A percentile compares a stretch with the other conserved stretches of the same genome.
phyloP scores from a whole-genome alignment of 2,329 filamentous ascomycete genomes.

The Paecilomyces sp. region DNA sequence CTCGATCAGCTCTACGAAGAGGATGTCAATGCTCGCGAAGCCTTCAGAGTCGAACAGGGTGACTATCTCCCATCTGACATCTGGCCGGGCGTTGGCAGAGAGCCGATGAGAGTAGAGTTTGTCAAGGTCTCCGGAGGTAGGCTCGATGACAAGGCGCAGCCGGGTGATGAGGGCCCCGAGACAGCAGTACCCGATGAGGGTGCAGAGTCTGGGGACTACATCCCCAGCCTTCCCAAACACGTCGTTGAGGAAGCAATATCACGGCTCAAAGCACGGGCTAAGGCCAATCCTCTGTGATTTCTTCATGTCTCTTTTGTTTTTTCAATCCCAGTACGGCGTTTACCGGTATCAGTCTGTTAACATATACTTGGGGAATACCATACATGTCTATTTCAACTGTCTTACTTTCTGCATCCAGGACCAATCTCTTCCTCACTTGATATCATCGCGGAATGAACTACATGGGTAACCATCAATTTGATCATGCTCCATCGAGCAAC shows the following conservation, averaged over 20 bases:
- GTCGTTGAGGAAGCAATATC: slow-evolving; percentile 36
- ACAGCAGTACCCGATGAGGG: slow-evolving; percentile 10
- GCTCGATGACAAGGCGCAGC: slow-evolving; percentile 15
- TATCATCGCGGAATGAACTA: not conserved
- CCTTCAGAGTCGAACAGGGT: slow-evolving; percentile 74
- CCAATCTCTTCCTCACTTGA: not conserved
- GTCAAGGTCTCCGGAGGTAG: slow-evolving; percentile 27
- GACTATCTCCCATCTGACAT: slow-evolving; percentile 83
- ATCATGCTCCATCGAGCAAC: not conserved
- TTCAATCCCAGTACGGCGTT: not conserved
- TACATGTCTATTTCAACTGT: not conserved
- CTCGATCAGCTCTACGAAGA: slow-evolving; percentile 67
- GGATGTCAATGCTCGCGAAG: slow-evolving; percentile 66
- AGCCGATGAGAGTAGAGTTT: slow-evolving; percentile 44
- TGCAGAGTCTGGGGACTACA: slow-evolving; percentile 17
- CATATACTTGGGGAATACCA: not conserved
- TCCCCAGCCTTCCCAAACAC: slow-evolving; percentile 36
- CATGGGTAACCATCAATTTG: not conserved
- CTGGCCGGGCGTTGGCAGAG: slow-evolving; percentile 65
- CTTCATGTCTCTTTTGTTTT: not conserved
- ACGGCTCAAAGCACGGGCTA: slow-evolving; percentile 28
- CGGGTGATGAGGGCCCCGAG: slow-evolving; percentile 4
- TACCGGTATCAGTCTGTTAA: not conserved
- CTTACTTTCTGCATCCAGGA: not conserved
- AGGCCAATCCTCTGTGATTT: slow-evolving; percentile 9